Base-by-base conservation (phyloP, 1,284 basidiomycete species). In the Megacollybia platyphylla region DNA sequence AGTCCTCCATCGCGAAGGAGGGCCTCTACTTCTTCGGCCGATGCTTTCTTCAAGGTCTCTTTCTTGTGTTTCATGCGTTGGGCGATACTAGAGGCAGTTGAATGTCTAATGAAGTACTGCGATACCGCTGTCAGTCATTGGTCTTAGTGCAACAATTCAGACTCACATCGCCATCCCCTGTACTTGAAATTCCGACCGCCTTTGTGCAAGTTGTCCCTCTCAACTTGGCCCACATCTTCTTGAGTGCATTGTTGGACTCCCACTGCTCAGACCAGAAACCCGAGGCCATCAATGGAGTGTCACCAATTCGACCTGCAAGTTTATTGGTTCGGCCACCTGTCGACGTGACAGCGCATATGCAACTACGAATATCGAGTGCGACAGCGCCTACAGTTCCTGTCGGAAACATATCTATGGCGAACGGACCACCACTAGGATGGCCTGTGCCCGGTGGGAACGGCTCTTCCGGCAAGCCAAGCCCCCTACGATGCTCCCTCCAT, bases 231-330 rank as follows among this genome's bases (percentile, higher is more conserved):
- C 64, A 71, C 11, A 60, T 47, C 18, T 57, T 58, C 46, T 58
- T 58, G 28, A 65, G 39, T 50, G 62, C 58, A n/a, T 68, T 56
- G 5, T 55, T 53, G 18, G 57, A 56, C 26, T 53, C 52, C 85
- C 86, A 90, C 56, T 83, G 74, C 52, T 85, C 83, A 5, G 85
- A 83, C 83, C 83, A 87, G 59, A 81, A 90, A 0, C 87, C 87
- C 8, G 72, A 62, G 1, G 82, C 86, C 71, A 84, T 79, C 28
- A 71, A 60, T 0, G 87, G 85, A 1, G 87, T 89, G 52, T 89
- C 87, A 1, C 87, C 87, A 20, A 89, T 68, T 7, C 86, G 70
- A 3, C 87, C 87, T 5, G 79, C 80, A 11, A 86, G 66, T 57
- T 90, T 89, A 61, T 90, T 89, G 26, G 86, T 89, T 40, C 67